Evolutionary conservation across 2,329 filamentous ascomycete species (phyloP).

Genomic region (Diplocarpon rosae): DNA sequence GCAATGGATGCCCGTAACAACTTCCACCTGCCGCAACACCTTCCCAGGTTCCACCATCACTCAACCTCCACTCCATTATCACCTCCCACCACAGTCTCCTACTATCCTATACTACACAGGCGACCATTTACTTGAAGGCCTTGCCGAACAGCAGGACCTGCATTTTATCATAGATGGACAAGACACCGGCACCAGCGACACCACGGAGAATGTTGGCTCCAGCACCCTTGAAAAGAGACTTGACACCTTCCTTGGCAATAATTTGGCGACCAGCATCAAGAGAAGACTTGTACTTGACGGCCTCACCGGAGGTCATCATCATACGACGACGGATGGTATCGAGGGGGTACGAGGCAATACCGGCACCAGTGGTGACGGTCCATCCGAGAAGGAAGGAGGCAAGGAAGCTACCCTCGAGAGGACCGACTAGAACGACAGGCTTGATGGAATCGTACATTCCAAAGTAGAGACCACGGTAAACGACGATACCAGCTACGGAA

Average conservation of each 20-base stretch:
- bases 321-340: slow-evolving; percentile 99
- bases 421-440: slow-evolving; percentile 87
- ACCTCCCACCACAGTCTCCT: slow-evolving; percentile 8
- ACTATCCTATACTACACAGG: slow-evolving; percentile 22
- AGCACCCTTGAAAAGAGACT: slow-evolving; percentile 99
- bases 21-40: slow-evolving; percentile 23
- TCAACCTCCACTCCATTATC: slow-evolving; percentile 17
- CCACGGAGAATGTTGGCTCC: slow-evolving; percentile 99
- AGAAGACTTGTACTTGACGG: slow-evolving; percentile 99
- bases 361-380: slow-evolving; percentile 98
- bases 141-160: slow-evolving; percentile 99
- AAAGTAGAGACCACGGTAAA: slow-evolving; percentile 99
- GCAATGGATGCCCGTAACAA: slow-evolving; percentile 27
- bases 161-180: slow-evolving; percentile 99
- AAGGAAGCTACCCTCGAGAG: slow-evolving; percentile 96
- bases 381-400: slow-evolving; percentile 98
- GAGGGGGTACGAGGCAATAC: slow-evolving; percentile 99
- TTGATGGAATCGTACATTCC: slow-evolving; percentile 99
- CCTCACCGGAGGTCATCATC: slow-evolving; percentile 98
- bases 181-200: slow-evolving; percentile 99
- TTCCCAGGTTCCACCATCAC: slow-evolving; percentile 12
- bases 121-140: slow-evolving; percentile 67
- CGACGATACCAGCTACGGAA: slow-evolving; percentile 96
- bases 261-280: slow-evolving; percentile 95
- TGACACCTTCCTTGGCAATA: slow-evolving; percentile 92